These are phyloP conservation scores for Fusarium sp. DNA, from an alignment of 2,329 filamentous ascomycete species.

Conservation along the genomic window DNA sequence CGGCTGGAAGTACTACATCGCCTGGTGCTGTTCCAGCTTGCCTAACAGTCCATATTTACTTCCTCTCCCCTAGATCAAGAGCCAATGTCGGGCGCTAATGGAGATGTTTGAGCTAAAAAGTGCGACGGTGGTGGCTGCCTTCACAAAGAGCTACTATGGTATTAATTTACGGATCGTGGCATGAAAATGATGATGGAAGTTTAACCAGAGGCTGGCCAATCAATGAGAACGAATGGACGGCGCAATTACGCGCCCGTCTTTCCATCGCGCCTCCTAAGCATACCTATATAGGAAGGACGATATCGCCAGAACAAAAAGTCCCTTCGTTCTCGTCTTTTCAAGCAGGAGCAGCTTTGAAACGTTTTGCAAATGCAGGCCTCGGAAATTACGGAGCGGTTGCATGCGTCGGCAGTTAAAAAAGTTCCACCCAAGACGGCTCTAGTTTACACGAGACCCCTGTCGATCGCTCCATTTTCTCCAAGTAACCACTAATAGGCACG, in stretches of 20 bases:
- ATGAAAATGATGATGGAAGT: too few species aligned
- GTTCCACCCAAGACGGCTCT: background rate
- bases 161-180: too few species aligned
- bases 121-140: too few species aligned
- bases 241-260: background rate
- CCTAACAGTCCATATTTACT: too few species aligned
- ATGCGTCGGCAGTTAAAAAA: constrained; percentile 9
- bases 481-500: background rate
- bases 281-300: background rate
- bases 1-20: too few species aligned
- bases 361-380: constrained; percentile 1
- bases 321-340: background rate
- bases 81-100: too few species aligned
- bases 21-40: too few species aligned
- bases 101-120: too few species aligned
- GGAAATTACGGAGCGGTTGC: constrained; percentile 8
- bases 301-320: background rate
- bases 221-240: background rate
- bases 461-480: background rate
- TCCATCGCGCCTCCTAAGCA: background rate
- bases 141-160: too few species aligned
- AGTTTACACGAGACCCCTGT: background rate
- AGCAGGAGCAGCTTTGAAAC: background rate
- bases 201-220: background rate
- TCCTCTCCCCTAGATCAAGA: too few species aligned